A percentile compares a stretch with the other conserved stretches of the same genome.
These are phyloP conservation scores for Lizonia empirigonia DNA, from an alignment of 2,329 filamentous ascomycete genomes.

Conservation along the genomic window DNA sequence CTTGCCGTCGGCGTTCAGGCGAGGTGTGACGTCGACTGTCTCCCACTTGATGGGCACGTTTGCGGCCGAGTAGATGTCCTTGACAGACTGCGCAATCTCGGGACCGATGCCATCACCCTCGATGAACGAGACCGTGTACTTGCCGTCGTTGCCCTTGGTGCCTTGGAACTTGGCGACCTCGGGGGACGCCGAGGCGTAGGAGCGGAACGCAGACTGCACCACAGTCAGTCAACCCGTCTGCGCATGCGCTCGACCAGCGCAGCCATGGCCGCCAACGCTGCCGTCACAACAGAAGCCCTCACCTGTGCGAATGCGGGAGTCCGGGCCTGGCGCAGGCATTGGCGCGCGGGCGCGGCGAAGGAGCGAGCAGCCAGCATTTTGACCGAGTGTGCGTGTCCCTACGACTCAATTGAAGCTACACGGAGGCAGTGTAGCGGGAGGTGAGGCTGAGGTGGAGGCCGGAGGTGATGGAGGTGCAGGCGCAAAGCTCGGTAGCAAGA, in stretches of 20 bases:
- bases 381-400: constrained; percentile 41
- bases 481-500: constrained; percentile 36
- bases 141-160: constrained; percentile 85
- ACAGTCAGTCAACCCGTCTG: constrained; percentile 14
- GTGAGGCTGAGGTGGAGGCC: constrained; percentile 26
- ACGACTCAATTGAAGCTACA: constrained; percentile 44
- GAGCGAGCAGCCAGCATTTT: constrained; percentile 84
- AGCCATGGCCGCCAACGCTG: background rate
- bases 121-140: constrained; percentile 94
- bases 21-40: constrained; percentile 92
- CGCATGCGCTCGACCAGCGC: background rate
- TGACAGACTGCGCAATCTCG: constrained; percentile 96
- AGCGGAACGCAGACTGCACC: constrained; percentile 39
- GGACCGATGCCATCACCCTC: constrained; percentile 99
- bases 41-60: constrained; percentile 98
- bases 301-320: constrained; percentile 63
- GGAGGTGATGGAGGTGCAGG: constrained; percentile 27
- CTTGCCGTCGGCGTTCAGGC: constrained; percentile 91
- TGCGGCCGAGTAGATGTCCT: constrained; percentile 96
- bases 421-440: constrained; percentile 36
- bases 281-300: constrained; percentile 37
- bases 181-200: constrained; percentile 60
- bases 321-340: constrained; percentile 73
- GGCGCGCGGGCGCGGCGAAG: constrained; percentile 76
- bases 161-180: constrained; percentile 90